Evolutionary conservation across 208 protist genomes (phyloP), one percentile per base, ranked within the genome.

Genomic region (Crithidia bombi): DNA sequence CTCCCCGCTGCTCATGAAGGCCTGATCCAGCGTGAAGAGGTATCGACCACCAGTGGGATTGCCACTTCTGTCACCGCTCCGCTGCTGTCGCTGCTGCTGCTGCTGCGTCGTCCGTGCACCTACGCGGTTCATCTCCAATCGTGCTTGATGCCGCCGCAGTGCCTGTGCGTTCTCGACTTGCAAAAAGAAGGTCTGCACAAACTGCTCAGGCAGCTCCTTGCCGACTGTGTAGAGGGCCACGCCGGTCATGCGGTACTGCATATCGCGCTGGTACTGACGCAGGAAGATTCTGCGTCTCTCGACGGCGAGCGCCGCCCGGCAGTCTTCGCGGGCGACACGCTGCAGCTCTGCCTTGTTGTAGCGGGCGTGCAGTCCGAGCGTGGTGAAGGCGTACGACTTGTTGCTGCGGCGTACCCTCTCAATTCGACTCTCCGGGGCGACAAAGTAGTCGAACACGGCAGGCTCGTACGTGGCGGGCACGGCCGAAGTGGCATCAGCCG

Each of bases 211-310:
- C 5, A 77, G 28, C 28, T 54, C 64, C 17, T 52, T 49, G 11
- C 46, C 71, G 17, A 77, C 28, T 23, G 65, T 69, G 63, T 71
- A 71, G 25, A 69, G 55, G 6, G 63, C 26, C 2, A 36, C 49
- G 23, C 71, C 56, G 17, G 32, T 12, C 47, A 77, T 39, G 32
- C 71, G 64, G n/a, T 36, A 50, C 64, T 69, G 64, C 63, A 77
- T 69, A 44, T 71, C 71, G 5, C 71, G 71, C 47, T 77, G 71
- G 50, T 66, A 66, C 49, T 77, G 71, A 33, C 56, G 44, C 23
- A 77, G 49, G 32, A 77, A 77, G 33, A 70, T 71, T 36, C 61
- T 66, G 32, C 64, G 71, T 41, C 71, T 54, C 57, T 77, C 71
- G 23, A 71, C 63, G 11, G 71, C 44, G 28, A 70, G 54, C 44